Evolutionary conservation across 345 rosid species (phyloP), one percentile per base, ranked within the genome.

Genomic region (Citropsis articulata): DNA sequence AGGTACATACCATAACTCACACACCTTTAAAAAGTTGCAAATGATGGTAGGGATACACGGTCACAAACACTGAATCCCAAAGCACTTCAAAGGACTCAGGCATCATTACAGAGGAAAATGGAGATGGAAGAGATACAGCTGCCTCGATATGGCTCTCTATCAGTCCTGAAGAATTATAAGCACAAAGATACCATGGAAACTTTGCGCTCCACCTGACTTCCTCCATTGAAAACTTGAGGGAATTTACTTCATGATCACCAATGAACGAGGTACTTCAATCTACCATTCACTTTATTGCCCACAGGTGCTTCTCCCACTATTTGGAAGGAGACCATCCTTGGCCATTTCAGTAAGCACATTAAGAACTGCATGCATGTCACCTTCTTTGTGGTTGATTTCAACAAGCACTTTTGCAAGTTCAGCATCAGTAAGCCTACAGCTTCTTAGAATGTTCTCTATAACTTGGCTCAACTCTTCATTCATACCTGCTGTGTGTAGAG

Each of bases 291-390:
- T 72, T 71, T 19, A 30, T 68, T 71, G 45, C 30, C 70, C 31
- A 40, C 63, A 79, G 24, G 80, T 82, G 75, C 80, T 76, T 76
- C 73, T 81, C 74, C 82, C 85, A 9, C 86, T 80, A 30, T 91
- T 87, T 3, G 98, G 98, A 81, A 94, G 90, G 36, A 91, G 90
- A n/a, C 98, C 97, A 81, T 91, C 97, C 89, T 84, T 89, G 36
- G 95, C 98, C 98, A 91, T 93, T 82, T 90, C 92, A 60, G 90
- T 82, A 38, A 93, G 95, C 72, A 93, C 80, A 76, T 85, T 81
- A 57, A 93, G 85, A 84, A 87, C 94, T 0, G 84, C 90, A 87
- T 91, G 91, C 94, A 92, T 88, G 78, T 93, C 92, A 64, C 98
- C 97, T 90, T 95, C 98, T 76, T 86, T 93, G 64, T 88, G 90